A percentile compares a stretch with the other conserved stretches of the same genome.
phyloP scores from a whole-genome alignment of 441 rosid species.

The Macaranga tanarius region DNA sequence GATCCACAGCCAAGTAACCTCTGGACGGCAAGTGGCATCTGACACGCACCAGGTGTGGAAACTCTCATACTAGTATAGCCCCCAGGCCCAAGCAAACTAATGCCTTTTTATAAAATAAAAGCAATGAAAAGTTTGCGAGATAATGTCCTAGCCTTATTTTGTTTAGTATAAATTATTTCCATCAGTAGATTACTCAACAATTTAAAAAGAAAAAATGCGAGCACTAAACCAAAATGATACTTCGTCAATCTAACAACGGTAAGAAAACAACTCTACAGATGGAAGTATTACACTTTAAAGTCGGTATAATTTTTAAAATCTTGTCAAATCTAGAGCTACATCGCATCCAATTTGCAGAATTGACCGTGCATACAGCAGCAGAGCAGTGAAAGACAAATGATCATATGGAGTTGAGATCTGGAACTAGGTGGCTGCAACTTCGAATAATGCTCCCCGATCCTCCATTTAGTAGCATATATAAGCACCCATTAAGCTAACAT shows the following conservation, averaged over 20 bases:
- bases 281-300: no score
- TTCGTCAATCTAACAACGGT: not conserved
- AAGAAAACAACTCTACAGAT: not conserved
- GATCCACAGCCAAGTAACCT: not conserved
- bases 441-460: not conserved
- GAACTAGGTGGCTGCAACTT: not conserved
- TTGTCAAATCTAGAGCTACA: no score
- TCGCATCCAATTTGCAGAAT: slow-evolving; percentile 2
- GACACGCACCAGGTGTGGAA: not conserved
- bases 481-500: not conserved
- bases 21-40: not conserved
- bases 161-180: not conserved
- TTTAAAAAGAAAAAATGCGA: not conserved
- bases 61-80: not conserved
- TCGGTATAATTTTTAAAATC: no score
- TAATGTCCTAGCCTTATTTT: not conserved
- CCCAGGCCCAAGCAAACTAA: no score
- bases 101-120: no score
- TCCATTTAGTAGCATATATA: not conserved
- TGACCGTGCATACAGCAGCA: not conserved
- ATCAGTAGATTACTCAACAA: not conserved
- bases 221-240: not conserved
- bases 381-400: not conserved
- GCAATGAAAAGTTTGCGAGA: not conserved
- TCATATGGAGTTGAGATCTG: slow-evolving; percentile 2